Evolutionary conservation across 2,329 filamentous ascomycete genomes (phyloP), one percentile per base, ranked within the genome.

Genomic region (Dactylellina leptospora): DNA sequence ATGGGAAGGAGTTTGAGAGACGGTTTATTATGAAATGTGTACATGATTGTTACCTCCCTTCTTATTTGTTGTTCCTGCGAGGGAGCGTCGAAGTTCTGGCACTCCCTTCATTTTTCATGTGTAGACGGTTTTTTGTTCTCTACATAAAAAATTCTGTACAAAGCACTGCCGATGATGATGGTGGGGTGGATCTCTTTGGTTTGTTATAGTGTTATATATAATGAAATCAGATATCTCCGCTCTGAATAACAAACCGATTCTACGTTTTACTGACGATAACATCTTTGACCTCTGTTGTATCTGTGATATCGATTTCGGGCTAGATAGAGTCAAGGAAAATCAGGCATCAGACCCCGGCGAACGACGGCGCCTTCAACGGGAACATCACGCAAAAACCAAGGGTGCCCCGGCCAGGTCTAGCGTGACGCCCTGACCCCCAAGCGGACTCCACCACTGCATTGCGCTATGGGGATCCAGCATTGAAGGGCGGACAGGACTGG

Each of bases 11-110:
- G 71, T 74, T 63, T 55, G 48, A 74, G 74, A 66, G 70, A 66
- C 55, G 62, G 45, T 59, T 71, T 66, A 64, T 73, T 61, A 54
- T 45, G 48, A 61, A 61, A 58, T 74, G 60, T 63, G 60, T 63
- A 64, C 64, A 60, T 58, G 55, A 44, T 18, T 70, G 53, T 76
- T 77, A 77, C 76, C 76, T 76, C 75, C 69, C 68, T 69, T 58
- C 68, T 70, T n/a, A n/a, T 74, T 55, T 71, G 69, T 73, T 74
- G 66, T 78, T 76, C 77, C 76, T 77, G 73, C 76, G 72, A 77
- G 47, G 55, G 47, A 45, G 25, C 40, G 22, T 9, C 54, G 38
- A 22, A 42, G 40, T 20, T 55, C 13, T 60, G 4, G 40, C 45
- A 13, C 28, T 42, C 30, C 47, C 59, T 61, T 74, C 53, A 28